These are phyloP conservation scores for Dryadomyces quercus-mongolicae DNA, from an alignment of 2,329 filamentous ascomycete genomes.

Conservation along the genomic window DNA sequence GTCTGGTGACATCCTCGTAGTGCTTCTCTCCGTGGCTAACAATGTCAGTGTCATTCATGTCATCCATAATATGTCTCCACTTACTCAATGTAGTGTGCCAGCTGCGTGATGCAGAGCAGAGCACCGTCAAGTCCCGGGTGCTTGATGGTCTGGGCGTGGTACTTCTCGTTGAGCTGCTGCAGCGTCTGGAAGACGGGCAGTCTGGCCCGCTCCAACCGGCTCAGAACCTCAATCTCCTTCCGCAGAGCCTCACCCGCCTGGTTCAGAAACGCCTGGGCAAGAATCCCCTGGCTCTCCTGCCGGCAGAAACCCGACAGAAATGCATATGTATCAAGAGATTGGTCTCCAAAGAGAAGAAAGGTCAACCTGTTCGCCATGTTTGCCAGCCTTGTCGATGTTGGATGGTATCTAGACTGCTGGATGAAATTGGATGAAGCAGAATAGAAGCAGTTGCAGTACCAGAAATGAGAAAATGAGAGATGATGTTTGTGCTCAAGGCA, in stretches of 20 bases:
- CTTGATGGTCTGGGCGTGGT: slow-evolving; percentile 44
- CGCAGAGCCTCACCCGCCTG: slow-evolving; percentile 44
- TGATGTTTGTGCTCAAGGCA: not conserved
- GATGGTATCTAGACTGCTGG: not conserved
- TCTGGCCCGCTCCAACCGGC: slow-evolving; percentile 40
- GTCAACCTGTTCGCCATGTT: slow-evolving; percentile 34
- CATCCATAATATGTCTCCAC: no score
- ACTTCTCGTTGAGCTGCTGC: slow-evolving; percentile 52
- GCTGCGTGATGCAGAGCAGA: slow-evolving; percentile 50
- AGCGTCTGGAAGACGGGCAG: slow-evolving; percentile 52
- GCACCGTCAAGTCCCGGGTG: slow-evolving; percentile 53
- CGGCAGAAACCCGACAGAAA: slow-evolving; percentile 45
- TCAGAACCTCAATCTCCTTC: slow-evolving; percentile 45
- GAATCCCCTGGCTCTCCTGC: slow-evolving; percentile 30
- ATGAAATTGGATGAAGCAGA: not conserved
- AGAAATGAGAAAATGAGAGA: not conserved
- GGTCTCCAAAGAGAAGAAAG: slow-evolving; percentile 58
- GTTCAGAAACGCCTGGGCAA: slow-evolving; percentile 51
- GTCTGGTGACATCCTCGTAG: slow-evolving; percentile 37
- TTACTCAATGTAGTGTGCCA: slow-evolving; percentile 58
- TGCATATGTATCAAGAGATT: slow-evolving; percentile 54
- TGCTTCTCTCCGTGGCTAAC: slow-evolving; percentile 38
- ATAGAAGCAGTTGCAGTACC: not conserved
- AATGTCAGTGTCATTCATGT: not conserved
- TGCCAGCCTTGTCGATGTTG: not conserved